Evolutionary conservation across 2,329 filamentous ascomycete species (phyloP), one percentile per base, ranked within the genome.

Genomic region (Ceratocystis destructans): DNA sequence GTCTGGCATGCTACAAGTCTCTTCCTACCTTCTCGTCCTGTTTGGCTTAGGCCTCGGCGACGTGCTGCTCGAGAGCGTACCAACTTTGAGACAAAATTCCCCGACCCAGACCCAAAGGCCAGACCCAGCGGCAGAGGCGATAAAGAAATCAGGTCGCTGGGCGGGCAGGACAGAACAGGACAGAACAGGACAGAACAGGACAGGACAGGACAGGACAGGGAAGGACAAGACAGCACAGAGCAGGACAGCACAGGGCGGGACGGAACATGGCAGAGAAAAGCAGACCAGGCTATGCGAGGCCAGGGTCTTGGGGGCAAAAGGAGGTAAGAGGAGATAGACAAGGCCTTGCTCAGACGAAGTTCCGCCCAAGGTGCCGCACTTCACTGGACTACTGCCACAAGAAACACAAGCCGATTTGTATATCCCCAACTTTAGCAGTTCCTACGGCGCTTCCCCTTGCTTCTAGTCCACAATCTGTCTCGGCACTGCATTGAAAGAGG

Each of bases 31-130:
- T 59, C 28, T 59, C 53, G 28, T 59, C 53, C 53, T 31, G 53
- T 10, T 25, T 59, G 53, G 28, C 6, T 33, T 59, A 17, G 28
- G 12, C 53, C 28, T 37, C 53, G 53, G 53, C 53, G 53, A 59
- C 53, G 15, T 59, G 53, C 53, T 59, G 53, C 53, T 33, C 5
- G 53, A 12, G 53, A 59, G 53, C 53, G 53, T 5, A 59, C 22
- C 53, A 59, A 59, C 53, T 59, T 59, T 59, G 28, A 59, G 53
- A 59, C 53, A 59, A 59, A 59, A 37, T 59, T 59, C 53, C 20
- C 53, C 53, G 53, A 37, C 28, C 53, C 53, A 33, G 53, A 59
- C 53, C 53, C 53, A 59, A 33, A 33, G 28, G 22, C 28, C 25
- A 57, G 10, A 25, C 7, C 53, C 7, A 10, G 20, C 20, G 50